These are phyloP conservation scores for Aspergillus cejpii DNA, from an alignment of 2,329 filamentous ascomycete genomes.

Conservation along the genomic window DNA sequence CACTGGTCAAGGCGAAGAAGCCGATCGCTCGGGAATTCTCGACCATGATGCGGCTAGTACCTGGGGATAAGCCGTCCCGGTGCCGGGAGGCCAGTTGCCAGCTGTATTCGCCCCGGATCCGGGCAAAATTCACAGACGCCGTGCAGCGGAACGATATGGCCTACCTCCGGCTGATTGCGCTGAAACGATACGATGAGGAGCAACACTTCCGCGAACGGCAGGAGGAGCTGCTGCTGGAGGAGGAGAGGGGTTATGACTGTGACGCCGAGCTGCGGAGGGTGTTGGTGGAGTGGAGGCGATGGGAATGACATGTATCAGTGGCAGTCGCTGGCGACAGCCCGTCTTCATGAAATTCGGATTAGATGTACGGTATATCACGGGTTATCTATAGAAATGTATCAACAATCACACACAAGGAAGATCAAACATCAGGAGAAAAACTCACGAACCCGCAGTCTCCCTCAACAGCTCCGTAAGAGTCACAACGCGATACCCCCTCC, in stretches of 20 bases:
- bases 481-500: slow-evolving; percentile 63
- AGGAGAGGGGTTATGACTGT: slow-evolving; percentile 52
- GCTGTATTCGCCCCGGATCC: slow-evolving; percentile 74
- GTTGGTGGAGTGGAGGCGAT: slow-evolving; percentile 47
- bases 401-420: background rate
- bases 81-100: slow-evolving; percentile 56
- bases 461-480: slow-evolving; percentile 62
- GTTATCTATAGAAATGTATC: slow-evolving; percentile 6
- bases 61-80: slow-evolving; percentile 41
- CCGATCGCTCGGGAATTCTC: slow-evolving; percentile 61
- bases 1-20: slow-evolving; percentile 50
- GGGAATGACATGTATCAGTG: slow-evolving; percentile 37
- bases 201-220: slow-evolving; percentile 53
- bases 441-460: slow-evolving; percentile 12
- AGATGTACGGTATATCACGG: background rate
- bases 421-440: background rate
- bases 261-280: slow-evolving; percentile 45
- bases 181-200: slow-evolving; percentile 53
- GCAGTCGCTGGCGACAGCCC: background rate
- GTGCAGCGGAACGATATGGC: slow-evolving; percentile 60
- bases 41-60: slow-evolving; percentile 52
- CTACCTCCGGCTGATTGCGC: slow-evolving; percentile 57
- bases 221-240: slow-evolving; percentile 50
- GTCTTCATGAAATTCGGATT: background rate
- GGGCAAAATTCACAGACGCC: slow-evolving; percentile 61